Evolutionary conservation across 345 rosid genomes (phyloP).

Genomic region (Salix dunnii): DNA sequence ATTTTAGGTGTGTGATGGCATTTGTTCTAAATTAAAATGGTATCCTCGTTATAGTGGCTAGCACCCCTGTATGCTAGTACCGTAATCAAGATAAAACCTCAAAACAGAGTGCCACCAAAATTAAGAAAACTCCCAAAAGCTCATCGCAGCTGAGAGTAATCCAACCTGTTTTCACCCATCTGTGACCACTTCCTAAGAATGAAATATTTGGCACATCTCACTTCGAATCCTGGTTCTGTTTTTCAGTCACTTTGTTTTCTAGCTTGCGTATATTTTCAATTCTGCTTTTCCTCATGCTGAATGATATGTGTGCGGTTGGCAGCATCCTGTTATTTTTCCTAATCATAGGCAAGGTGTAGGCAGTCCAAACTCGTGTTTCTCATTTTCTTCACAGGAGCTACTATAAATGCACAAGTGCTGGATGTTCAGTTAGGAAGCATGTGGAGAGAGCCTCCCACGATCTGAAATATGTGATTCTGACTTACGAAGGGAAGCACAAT

Average conservation of each 20-base stretch:
- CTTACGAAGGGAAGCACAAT: constrained; percentile 70
- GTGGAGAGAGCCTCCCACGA: constrained; percentile 68
- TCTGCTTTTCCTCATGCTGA: neutral
- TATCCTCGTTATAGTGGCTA: too few relatives aligned
- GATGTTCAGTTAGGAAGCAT: constrained; percentile 63
- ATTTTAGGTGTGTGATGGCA: neutral
- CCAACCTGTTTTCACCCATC: too few relatives aligned
- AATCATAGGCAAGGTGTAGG: too few relatives aligned
- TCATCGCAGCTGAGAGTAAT: too few relatives aligned
- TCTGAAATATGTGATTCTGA: constrained; percentile 51
- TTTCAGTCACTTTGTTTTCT: neutral
- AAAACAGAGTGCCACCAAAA: too few relatives aligned
- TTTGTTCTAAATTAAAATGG: neutral
- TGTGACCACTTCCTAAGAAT: too few relatives aligned
- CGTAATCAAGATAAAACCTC: too few relatives aligned
- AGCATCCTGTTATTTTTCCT: too few relatives aligned
- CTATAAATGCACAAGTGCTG: constrained; percentile 65
- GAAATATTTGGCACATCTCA: neutral
- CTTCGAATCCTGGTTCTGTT: neutral
- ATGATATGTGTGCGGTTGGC: neutral
- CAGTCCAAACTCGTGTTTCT: too few relatives aligned
- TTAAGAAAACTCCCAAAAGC: too few relatives aligned
- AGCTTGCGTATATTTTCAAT: neutral
- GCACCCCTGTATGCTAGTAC: neutral
- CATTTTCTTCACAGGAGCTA: constrained; percentile 47